Evolutionary conservation across 257 asterid species (phyloP).

Genomic region (Pogostemon cablin): DNA sequence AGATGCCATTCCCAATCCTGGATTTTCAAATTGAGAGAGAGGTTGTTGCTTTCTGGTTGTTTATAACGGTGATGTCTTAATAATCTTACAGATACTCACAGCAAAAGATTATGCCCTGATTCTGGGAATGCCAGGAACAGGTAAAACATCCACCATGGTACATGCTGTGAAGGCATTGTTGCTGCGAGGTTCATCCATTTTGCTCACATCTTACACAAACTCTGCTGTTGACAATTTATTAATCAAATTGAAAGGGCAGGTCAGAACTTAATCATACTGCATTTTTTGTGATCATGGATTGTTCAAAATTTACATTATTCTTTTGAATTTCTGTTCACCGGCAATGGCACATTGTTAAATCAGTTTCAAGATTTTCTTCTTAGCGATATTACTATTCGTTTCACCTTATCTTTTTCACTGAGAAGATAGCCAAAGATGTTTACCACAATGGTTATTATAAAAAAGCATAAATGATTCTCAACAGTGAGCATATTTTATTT

Average conservation of each 20-base stretch:
- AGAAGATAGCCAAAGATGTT: background rate
- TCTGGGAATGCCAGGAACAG: slow-evolving; percentile 99
- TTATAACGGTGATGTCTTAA: slow-evolving; percentile 27
- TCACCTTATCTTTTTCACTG: slow-evolving; percentile 2
- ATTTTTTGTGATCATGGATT: slow-evolving; percentile 22
- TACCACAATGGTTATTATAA: background rate
- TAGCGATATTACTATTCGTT: background rate
- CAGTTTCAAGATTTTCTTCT: slow-evolving; percentile 23
- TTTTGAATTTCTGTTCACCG: slow-evolving; percentile 26
- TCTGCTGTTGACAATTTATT: slow-evolving; percentile 95
- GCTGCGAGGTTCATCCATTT: slow-evolving; percentile 94
- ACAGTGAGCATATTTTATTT: slow-evolving; percentile 2
- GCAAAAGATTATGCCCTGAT: slow-evolving; percentile 89
- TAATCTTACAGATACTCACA: slow-evolving; percentile 71
- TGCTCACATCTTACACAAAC: slow-evolving; percentile 98
- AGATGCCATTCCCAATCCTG: slow-evolving; percentile 11
- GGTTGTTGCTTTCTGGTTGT: slow-evolving; percentile 30
- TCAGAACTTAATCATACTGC: slow-evolving; percentile 41
- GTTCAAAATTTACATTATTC: slow-evolving; percentile 11
- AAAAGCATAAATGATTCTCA: slow-evolving; percentile 4
- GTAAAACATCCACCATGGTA: slow-evolving; percentile 97
- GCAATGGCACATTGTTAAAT: slow-evolving; percentile 13
- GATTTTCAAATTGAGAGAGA: background rate
- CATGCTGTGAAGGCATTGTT: slow-evolving; percentile 96
- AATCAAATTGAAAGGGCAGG: slow-evolving; percentile 88